phyloP scores from a whole-genome alignment of 495 filamentous ascomycete species.

The Talaromyces trachyspermus region DNA sequence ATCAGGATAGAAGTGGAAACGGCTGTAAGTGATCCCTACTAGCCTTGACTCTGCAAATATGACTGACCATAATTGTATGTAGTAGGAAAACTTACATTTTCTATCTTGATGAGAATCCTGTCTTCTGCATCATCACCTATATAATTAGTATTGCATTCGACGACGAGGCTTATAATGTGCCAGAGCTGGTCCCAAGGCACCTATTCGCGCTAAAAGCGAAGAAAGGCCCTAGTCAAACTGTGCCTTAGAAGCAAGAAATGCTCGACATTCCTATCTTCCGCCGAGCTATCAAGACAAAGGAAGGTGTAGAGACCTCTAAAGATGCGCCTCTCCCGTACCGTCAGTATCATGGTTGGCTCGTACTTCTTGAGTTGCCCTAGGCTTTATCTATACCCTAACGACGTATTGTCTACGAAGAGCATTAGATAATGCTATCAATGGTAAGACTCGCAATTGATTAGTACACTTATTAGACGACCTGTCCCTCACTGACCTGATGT shows the following conservation, averaged over 20 bases:
- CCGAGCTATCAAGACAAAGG: background rate
- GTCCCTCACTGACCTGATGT: background rate
- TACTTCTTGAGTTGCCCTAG: conserved; percentile 2
- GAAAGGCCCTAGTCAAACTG: background rate
- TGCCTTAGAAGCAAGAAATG: conserved; percentile 2
- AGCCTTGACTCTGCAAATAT: background rate
- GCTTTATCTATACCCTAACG: conserved; percentile 11
- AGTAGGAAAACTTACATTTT: conserved; percentile 9
- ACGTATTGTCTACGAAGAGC: conserved; percentile 13
- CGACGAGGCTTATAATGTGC: conserved; percentile 11
- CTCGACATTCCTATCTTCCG: conserved; percentile 10
- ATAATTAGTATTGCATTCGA: conserved; percentile 12
- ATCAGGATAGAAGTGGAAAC: background rate
- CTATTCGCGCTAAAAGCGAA: conserved; percentile 7
- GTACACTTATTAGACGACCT: background rate
- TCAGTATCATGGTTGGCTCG: background rate
- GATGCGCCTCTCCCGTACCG: background rate
- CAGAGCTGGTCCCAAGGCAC: conserved; percentile 1
- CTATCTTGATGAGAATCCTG: background rate
- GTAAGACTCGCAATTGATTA: conserved; percentile 3
- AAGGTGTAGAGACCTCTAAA: conserved; percentile 3
- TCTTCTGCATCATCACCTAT: conserved; percentile 9
- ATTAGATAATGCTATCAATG: conserved; percentile 12
- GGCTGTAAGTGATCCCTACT: conserved; percentile 3
- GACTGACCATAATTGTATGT: background rate